Conservation (phyloP, 2,329 filamentous ascomycete species). For the Xylaria sp. region DNA sequence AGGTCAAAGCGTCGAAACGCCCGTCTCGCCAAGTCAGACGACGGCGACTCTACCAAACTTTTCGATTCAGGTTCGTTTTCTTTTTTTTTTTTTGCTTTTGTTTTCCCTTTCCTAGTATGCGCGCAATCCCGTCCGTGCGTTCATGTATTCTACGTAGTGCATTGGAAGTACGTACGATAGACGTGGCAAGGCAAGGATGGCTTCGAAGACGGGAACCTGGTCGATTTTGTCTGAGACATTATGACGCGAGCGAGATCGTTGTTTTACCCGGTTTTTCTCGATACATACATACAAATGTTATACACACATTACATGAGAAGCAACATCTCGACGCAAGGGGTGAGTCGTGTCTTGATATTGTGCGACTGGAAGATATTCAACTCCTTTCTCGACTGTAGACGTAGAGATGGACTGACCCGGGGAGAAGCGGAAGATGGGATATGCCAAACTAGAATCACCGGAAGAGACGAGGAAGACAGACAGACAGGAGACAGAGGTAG, state of each 20-base stretch:
- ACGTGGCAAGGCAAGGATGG: background rate
- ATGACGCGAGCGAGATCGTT: background rate
- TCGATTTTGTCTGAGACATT: background rate
- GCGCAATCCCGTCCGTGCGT: background rate
- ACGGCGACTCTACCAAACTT: background rate
- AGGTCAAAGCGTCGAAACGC: no score
- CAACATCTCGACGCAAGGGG: background rate
- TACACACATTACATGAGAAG: no score
- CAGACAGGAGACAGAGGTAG: background rate
- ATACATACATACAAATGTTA: background rate
- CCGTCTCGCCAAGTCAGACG: no score
- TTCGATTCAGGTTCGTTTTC: background rate
- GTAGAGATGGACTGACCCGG: background rate
- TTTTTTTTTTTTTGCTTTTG: background rate
- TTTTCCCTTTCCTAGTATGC: background rate
- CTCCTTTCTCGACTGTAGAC: background rate
- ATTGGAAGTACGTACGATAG: background rate
- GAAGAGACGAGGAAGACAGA: background rate
- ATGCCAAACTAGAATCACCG: background rate
- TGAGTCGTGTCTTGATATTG: background rate
- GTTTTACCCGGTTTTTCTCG: background rate
- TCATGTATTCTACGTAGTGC: no score
- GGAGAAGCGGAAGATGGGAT: background rate
- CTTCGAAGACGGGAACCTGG: background rate
- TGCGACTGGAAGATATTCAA: background rate